These are phyloP conservation scores for Phytopythium oedochilum DNA, from an alignment of 352 stramenopile genomes.

Conservation along the genomic window DNA sequence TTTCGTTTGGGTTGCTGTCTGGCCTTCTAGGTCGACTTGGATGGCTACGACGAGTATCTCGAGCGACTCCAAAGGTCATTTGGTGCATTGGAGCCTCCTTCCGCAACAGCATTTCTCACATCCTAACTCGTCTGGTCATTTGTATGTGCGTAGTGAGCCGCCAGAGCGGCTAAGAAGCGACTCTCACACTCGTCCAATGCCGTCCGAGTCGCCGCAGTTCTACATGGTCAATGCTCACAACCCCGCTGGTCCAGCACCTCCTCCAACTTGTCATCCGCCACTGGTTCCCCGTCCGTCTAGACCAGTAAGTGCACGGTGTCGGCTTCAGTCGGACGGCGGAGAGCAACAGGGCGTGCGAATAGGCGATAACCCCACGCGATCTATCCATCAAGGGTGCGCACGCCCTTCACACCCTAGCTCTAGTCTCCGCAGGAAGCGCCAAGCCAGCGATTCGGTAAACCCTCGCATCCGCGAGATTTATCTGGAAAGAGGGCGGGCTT, in stretches of 20 bases:
- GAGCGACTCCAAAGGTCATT: slow-evolving; percentile 38
- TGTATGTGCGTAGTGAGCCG: slow-evolving; percentile 21
- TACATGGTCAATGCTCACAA: slow-evolving; percentile 51
- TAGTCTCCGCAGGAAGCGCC: slow-evolving; percentile 31
- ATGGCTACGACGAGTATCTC: slow-evolving; percentile 59
- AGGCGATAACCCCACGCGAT: background rate
- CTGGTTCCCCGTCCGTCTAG: slow-evolving; percentile 9
- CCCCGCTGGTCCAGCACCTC: slow-evolving; percentile 14
- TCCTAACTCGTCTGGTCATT: background rate
- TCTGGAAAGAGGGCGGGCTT: slow-evolving; percentile 25
- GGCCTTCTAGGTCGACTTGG: slow-evolving; percentile 43
- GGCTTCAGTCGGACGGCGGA: slow-evolving; percentile 13
- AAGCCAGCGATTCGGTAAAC: slow-evolving; percentile 26
- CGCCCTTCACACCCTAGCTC: slow-evolving; percentile 6
- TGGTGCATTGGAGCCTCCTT: background rate
- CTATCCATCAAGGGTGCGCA: background rate
- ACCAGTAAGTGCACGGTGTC: slow-evolving; percentile 36
- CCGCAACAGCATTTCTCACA: background rate
- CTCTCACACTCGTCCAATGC: slow-evolving; percentile 25
- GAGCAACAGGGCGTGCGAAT: background rate
- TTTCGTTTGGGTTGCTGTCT: background rate
- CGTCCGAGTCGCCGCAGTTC: slow-evolving; percentile 44
- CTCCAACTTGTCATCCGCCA: background rate
- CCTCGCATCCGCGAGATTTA: slow-evolving; percentile 48
- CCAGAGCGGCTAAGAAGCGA: slow-evolving; percentile 33